Conservation (phyloP, 768 basidiomycete genomes). For the Leucocoprinus leucothites region DNA sequence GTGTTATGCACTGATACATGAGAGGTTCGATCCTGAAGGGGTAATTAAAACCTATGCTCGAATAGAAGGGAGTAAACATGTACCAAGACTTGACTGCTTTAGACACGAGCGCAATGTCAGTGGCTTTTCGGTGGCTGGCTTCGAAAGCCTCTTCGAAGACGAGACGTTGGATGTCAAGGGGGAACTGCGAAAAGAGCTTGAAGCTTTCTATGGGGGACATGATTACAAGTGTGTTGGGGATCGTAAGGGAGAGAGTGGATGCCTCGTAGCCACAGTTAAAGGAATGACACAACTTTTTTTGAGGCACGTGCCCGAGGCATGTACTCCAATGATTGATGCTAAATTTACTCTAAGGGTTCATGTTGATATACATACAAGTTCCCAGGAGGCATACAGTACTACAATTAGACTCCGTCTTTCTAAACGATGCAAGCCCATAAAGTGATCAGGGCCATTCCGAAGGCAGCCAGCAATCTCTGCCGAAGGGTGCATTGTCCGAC, state of each 20-base stretch:
- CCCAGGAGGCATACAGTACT: too few relatives aligned
- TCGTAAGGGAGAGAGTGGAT: neutral
- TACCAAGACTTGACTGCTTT: slow-evolving; percentile 8
- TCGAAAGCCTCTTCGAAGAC: slow-evolving; percentile 12
- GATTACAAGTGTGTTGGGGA: neutral
- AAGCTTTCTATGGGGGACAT: neutral
- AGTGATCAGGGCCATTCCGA: too few relatives aligned
- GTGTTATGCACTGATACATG: slow-evolving; percentile 6
- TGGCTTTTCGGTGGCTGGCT: neutral
- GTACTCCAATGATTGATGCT: too few relatives aligned
- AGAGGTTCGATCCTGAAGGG: slow-evolving; percentile 10
- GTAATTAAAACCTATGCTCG: neutral
- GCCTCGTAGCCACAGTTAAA: too few relatives aligned
- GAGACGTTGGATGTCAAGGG: neutral
- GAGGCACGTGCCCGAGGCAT: too few relatives aligned
- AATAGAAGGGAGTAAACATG: neutral
- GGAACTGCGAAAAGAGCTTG: neutral
- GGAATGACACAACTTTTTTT: too few relatives aligned
- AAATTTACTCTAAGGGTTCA: too few relatives aligned
- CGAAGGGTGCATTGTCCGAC: too few relatives aligned
- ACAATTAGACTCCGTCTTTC: too few relatives aligned
- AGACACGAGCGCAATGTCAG: slow-evolving; percentile 4
- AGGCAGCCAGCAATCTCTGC: too few relatives aligned
- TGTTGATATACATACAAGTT: too few relatives aligned
- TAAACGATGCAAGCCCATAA: too few relatives aligned